phyloP scores from a whole-genome alignment of 2,329 filamentous ascomycete genomes.

The Colletotrichum karsti region DNA sequence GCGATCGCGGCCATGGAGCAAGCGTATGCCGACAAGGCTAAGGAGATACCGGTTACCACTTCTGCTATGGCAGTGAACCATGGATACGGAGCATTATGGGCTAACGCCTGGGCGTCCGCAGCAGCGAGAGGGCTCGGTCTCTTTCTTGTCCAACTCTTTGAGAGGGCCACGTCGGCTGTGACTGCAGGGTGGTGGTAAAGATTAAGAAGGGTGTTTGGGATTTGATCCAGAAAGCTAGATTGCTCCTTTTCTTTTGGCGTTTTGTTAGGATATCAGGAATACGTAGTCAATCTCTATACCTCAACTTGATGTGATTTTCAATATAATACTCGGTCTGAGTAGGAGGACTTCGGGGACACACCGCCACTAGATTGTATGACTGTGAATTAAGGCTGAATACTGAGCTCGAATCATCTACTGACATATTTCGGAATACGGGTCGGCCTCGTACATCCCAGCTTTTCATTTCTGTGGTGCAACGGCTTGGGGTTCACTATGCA shows the following conservation, averaged over 20 bases:
- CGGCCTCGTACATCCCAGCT: not conserved
- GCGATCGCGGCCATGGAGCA: not conserved
- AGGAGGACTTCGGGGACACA: not conserved
- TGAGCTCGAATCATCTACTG: not conserved
- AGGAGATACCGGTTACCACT: not conserved
- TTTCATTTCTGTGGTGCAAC: not conserved
- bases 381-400: not conserved
- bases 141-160: not conserved
- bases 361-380: not conserved
- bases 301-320: not conserved
- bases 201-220: not conserved
- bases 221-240: not conserved
- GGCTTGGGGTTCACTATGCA: not conserved
- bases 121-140: not conserved
- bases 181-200: not conserved
- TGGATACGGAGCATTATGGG: not conserved
- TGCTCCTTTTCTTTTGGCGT: not conserved
- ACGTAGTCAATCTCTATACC: not conserved
- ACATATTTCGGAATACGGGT: too few relatives aligned
- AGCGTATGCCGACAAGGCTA: not conserved
- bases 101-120: not conserved
- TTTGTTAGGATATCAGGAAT: not conserved
- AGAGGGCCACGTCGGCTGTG: not conserved
- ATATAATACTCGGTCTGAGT: too few relatives aligned
- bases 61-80: rapidly evolving